Percentiles rank a stretch among this genome's conserved stretches.
phyloP scores from a whole-genome alignment of 371 early-diverging fungal species.

The Entomophthora muscae region DNA sequence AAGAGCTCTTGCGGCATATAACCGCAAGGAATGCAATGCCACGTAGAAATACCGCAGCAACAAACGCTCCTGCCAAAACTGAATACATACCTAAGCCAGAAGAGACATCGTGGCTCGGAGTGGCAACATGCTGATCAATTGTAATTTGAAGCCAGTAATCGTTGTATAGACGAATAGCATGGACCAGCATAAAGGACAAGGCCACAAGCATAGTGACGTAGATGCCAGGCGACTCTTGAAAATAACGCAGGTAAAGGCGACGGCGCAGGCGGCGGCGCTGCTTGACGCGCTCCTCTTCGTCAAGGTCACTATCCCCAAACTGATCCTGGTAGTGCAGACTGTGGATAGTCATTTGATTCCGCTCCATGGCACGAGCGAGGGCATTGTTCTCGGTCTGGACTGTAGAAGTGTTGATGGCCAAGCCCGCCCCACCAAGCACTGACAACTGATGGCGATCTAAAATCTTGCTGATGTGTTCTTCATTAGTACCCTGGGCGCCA shows the following conservation, averaged over 20 bases:
- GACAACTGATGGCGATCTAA: conserved; percentile 24
- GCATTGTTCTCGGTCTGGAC: conserved; percentile 16
- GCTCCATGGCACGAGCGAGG: conserved; percentile 37
- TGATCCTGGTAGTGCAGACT: conserved; percentile 21
- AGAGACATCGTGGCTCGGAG: neutral
- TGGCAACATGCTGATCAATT: neutral
- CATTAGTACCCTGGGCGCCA: neutral
- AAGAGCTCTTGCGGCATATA: neutral
- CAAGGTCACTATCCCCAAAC: neutral
- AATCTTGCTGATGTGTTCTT: neutral
- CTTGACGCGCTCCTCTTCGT: conserved; percentile 10
- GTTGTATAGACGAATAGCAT: conserved; percentile 20
- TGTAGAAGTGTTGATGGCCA: conserved; percentile 7
- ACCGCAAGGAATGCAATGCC: neutral
- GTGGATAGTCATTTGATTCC: conserved; percentile 49
- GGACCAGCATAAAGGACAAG: conserved; percentile 22
- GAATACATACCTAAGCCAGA: neutral
- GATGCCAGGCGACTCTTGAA: conserved; percentile 17
- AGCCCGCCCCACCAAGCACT: conserved; percentile 23
- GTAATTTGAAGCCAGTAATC: conserved; percentile 8
- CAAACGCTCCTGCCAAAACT: neutral
- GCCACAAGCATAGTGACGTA: conserved; percentile 18
- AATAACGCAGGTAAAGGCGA: conserved; percentile 14
- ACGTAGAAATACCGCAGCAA: conserved; percentile 12
- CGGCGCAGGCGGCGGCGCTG: conserved; percentile 8